A percentile compares a stretch with the other conserved stretches of the same genome.
Conservation (phyloP, 2,329 filamentous ascomycete genomes). For the Lachnum nothofagi region DNA sequence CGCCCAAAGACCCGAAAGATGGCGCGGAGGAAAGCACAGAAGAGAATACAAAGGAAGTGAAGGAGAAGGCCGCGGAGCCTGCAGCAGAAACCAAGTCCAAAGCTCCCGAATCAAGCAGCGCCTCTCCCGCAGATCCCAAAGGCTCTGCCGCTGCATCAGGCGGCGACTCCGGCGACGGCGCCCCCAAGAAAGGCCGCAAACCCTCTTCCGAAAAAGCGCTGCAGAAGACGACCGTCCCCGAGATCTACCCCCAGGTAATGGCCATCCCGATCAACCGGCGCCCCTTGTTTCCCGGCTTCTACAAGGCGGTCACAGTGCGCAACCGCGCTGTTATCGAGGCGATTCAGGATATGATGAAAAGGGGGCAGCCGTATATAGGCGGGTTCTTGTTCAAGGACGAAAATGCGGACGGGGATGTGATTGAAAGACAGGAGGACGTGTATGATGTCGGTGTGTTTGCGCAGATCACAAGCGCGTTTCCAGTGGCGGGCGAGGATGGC, state of each 20-base stretch:
- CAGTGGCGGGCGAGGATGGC: constrained; percentile 77
- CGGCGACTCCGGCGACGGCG: constrained; percentile 48
- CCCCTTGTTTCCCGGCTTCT: constrained; percentile 93
- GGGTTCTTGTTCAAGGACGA: constrained; percentile 97
- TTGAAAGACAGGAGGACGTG: constrained; percentile 83
- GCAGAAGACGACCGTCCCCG: constrained; percentile 83
- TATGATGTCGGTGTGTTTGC: constrained; percentile 96
- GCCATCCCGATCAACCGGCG: constrained; percentile 92
- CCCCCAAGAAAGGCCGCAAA: constrained; percentile 69
- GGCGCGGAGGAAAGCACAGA: constrained; percentile 40
- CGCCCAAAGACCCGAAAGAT: constrained; percentile 35
- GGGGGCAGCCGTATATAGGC: constrained; percentile 94
- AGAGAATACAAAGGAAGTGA: constrained; percentile 34
- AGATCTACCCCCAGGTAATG: constrained; percentile 95
- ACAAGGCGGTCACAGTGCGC: constrained; percentile 95
- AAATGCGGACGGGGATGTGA: constrained; percentile 86
- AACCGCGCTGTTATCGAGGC: constrained; percentile 87
- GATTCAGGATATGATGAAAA: constrained; percentile 93
- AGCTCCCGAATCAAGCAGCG: constrained; percentile 27
- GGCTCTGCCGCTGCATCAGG: constrained; percentile 25
- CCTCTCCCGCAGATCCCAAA: constrained; percentile 24
- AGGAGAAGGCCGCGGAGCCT: constrained; percentile 40
- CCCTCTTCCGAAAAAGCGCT: constrained; percentile 65
- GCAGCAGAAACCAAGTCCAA: constrained; percentile 37
- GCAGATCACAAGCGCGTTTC: constrained; percentile 94